These are phyloP conservation scores for Cyclaneusma minus DNA, from an alignment of 2,329 filamentous ascomycete genomes.

Conservation along the genomic window DNA sequence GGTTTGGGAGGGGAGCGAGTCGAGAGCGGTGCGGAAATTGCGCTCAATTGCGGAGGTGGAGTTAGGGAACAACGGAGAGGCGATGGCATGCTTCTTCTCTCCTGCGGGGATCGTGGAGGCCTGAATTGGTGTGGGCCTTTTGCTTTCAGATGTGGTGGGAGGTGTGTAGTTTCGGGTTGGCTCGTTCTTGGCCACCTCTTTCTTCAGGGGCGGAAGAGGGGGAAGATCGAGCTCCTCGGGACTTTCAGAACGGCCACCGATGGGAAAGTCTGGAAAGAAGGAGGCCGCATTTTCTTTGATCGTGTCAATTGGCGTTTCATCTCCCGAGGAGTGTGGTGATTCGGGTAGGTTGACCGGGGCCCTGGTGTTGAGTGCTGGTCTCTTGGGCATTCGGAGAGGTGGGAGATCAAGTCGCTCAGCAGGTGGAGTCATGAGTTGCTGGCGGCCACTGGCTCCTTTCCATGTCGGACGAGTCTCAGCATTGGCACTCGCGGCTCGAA, in stretches of 20 bases:
- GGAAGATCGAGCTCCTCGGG: background rate
- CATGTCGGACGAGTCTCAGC: conserved; percentile 49
- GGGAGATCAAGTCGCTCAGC: conserved; percentile 40
- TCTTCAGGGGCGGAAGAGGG: too few relatives aligned
- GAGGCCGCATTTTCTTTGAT: conserved; percentile 5
- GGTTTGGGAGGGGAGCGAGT: conserved; percentile 4
- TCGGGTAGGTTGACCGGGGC: conserved; percentile 6
- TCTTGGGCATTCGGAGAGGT: conserved; percentile 41
- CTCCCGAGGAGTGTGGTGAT: conserved; percentile 5
- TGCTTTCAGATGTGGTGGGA: conserved; percentile 1
- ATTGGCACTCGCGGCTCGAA: too few relatives aligned
- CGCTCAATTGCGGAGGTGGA: conserved; percentile 12
- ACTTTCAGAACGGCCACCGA: conserved; percentile 2
- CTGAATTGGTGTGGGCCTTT: conserved; percentile 1
- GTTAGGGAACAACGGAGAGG: conserved; percentile 4
- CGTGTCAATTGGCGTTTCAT: conserved; percentile 4
- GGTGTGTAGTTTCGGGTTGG: background rate
- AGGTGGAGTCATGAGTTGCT: conserved; percentile 46
- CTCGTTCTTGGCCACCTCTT: too few relatives aligned
- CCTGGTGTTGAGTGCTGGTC: conserved; percentile 23
- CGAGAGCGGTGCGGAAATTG: conserved; percentile 13
- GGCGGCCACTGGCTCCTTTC: conserved; percentile 59
- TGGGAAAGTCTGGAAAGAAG: background rate
- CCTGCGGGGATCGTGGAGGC: conserved; percentile 1
- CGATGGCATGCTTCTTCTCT: conserved; percentile 1